Evolutionary conservation across 2,329 filamentous ascomycete species (phyloP).

Genomic region (Periconia sp.): DNA sequence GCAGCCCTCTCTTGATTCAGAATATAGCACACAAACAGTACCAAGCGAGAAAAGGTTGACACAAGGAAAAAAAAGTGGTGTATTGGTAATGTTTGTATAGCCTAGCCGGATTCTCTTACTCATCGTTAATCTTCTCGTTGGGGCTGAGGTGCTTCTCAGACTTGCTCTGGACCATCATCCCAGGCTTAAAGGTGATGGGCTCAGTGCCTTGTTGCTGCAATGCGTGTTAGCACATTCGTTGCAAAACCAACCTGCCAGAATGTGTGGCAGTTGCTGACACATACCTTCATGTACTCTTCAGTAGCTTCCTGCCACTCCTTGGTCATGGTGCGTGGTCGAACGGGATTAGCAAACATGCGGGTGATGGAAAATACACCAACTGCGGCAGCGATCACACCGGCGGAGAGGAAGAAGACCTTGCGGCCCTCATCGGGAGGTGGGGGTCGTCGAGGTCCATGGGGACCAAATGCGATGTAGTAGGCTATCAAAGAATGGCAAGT

Average conservation of each 20-base stretch:
- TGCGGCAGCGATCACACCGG: slow-evolving; percentile 66
- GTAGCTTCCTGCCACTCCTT: slow-evolving; percentile 95
- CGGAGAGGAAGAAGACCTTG: slow-evolving; percentile 75
- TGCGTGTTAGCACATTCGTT: slow-evolving; percentile 10
- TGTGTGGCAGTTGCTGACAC: slow-evolving; percentile 33
- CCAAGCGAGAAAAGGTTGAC: slow-evolving; percentile 37
- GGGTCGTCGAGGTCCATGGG: slow-evolving; percentile 86
- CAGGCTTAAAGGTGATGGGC: slow-evolving; percentile 43
- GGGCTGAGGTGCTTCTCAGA: slow-evolving; percentile 34
- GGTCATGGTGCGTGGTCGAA: slow-evolving; percentile 81
- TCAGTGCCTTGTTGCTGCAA: slow-evolving; percentile 40
- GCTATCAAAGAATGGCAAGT: slow-evolving; percentile 58
- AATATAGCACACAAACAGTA: slow-evolving; percentile 40
- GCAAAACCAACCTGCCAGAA: not conserved
- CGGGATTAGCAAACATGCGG: slow-evolving; percentile 68
- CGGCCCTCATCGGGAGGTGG: slow-evolving; percentile 81
- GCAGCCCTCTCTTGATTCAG: slow-evolving; percentile 26
- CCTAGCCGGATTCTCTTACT: slow-evolving; percentile 28
- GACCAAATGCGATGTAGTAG: slow-evolving; percentile 98
- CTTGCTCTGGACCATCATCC: slow-evolving; percentile 44
- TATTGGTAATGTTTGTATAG: slow-evolving; percentile 33
- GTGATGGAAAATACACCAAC: slow-evolving; percentile 71
- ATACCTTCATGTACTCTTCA: slow-evolving; percentile 91
- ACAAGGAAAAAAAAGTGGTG: slow-evolving; percentile 38
- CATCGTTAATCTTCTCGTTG: slow-evolving; percentile 31